These are phyloP conservation scores for Erythrobasidium yunnanense DNA, from an alignment of 768 basidiomycete species.

Conservation along the genomic window DNA sequence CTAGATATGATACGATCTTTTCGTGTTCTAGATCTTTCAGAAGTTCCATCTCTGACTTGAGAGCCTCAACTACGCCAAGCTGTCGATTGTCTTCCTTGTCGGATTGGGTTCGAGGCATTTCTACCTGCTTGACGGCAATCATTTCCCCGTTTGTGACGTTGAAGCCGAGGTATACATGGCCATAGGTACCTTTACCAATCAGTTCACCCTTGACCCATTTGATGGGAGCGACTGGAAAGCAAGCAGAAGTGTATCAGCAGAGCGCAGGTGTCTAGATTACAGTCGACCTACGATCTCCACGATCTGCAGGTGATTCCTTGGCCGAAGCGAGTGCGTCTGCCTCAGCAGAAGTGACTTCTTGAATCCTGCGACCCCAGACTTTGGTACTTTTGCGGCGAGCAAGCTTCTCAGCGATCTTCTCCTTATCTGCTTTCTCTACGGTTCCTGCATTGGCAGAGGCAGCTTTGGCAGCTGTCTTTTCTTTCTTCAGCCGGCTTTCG, in stretches of 20 bases:
- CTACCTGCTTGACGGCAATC: constrained; percentile 99
- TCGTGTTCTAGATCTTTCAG: constrained; percentile 93
- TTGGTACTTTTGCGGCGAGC: constrained; percentile 79
- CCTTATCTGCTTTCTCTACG: neutral
- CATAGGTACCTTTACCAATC: constrained; percentile 94
- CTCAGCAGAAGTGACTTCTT: constrained; percentile 77
- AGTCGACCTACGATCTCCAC: constrained; percentile 52
- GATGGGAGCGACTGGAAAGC: constrained; percentile 48
- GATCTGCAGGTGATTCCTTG: constrained; percentile 55
- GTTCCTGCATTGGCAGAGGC: constrained; percentile 32
- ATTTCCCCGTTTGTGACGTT: constrained; percentile 96
- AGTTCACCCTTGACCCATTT: constrained; percentile 98
- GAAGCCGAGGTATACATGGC: constrained; percentile 86
- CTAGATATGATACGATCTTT: constrained; percentile 93
- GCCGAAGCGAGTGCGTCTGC: constrained; percentile 43
- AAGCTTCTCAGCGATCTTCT: constrained; percentile 44
- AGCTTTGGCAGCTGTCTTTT: constrained; percentile 47
- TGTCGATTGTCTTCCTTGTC: constrained; percentile 84
- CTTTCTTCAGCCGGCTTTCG: constrained; percentile 61
- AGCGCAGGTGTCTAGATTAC: neutral
- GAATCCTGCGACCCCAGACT: constrained; percentile 84
- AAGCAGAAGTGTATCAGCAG: neutral
- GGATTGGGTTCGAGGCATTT: constrained; percentile 77
- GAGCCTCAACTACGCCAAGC: constrained; percentile 70
- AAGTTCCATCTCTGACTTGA: constrained; percentile 91